phyloP scores from a whole-genome alignment of 148 eudicot genomes.

The Selenicereus undatus region DNA sequence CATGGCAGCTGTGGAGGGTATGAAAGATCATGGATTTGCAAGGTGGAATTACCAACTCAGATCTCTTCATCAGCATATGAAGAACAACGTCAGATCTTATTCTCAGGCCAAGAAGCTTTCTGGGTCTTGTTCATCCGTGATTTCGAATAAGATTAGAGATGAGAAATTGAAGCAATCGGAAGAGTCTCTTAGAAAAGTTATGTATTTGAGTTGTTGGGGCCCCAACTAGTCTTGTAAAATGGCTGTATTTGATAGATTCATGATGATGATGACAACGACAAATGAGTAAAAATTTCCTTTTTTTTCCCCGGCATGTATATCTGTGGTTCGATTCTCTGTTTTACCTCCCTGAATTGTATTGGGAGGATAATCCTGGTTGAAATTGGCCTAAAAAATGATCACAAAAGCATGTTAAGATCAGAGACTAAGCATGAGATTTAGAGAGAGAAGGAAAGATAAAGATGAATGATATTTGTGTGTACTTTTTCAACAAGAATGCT shows the following conservation, averaged over 20 bases:
- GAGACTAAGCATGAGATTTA: too few species aligned
- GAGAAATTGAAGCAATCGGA: not conserved
- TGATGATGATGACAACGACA: too few species aligned
- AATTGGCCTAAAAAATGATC: too few species aligned
- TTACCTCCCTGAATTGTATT: not conserved
- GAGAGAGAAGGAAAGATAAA: too few species aligned
- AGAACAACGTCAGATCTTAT: slow-evolving; percentile 11
- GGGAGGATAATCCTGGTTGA: not conserved
- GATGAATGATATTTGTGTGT: too few species aligned
- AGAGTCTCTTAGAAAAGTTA: not conserved
- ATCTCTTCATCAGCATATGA: slow-evolving; percentile 12
- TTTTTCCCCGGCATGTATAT: not conserved
- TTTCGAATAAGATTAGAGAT: not conserved
- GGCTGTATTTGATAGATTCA: not conserved
- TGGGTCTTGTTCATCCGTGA: not conserved
- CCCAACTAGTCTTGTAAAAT: not conserved
- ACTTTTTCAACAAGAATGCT: too few species aligned
- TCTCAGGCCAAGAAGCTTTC: not conserved
- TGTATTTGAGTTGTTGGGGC: slow-evolving; percentile 12
- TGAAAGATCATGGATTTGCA: slow-evolving; percentile 25
- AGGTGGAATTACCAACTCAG: slow-evolving; percentile 24
- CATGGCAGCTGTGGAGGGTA: slow-evolving; percentile 19
- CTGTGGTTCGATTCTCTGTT: not conserved
- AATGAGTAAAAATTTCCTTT: not conserved
- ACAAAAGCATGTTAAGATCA: too few species aligned